Base-by-base conservation (phyloP, 2,329 filamentous ascomycete species). In the Apiospora marii region DNA sequence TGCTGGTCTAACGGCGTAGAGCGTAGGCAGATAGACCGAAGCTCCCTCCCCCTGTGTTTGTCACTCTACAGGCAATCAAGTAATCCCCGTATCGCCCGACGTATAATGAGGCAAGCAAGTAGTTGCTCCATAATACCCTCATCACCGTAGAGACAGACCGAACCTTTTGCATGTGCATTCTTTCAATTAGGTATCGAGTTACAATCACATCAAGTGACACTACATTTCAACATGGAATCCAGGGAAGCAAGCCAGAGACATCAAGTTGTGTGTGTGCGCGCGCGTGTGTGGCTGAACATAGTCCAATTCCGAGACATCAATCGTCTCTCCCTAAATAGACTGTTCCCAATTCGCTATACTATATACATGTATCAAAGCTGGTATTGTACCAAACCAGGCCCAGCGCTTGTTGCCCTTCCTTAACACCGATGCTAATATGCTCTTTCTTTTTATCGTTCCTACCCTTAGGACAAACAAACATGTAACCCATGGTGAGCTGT, bases 381-480 rank as follows among this genome's bases (percentile, higher is more conserved):
- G 30, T 16, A 30, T 34, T 22, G 41, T 41, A 41, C 58, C 34
- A 64, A 34, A 34, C 58, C 34, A 30, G 27, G 27, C 27, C 27
- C 27, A 24, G 58, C 58, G 58, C 34, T n/a, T 64, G 12, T 64
- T 37, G 27, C 51, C 58, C 16, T 51, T 64, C 58, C 58, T 41
- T 64, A 64, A 64, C 58, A 64, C 58, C 58, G 30, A 64, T 41
- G 58, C 58, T 64, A 41, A 41, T 64, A n/a, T 41, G 10, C 10
- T 64, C 10, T 41, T 41, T 37, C 34, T n/a, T 61, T 61, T 22
- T n/a, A 37, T 37, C 30, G 12, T 64, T 12, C 58, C 30, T 64
- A 7, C 19, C 8, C 34, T n/a, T 10, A 10, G 51, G 24, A 19
- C 19, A 30, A 30, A 30, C 3, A 10, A 10, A 30, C 7, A 37